phyloP scores from a whole-genome alignment of 371 early-diverging fungal genomes.

The Mucor saturninus region DNA sequence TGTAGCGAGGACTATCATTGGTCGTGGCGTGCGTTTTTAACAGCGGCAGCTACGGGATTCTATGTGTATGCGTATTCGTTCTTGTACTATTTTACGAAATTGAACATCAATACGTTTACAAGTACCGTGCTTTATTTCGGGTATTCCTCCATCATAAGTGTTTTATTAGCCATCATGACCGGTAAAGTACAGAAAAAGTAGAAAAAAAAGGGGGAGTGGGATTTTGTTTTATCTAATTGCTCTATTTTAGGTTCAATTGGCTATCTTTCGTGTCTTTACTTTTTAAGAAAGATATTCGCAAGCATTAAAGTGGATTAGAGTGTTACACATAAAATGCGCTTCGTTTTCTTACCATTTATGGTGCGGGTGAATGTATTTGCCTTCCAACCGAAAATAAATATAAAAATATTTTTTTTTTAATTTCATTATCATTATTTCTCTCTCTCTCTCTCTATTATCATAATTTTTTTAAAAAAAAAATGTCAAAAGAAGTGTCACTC shows the following conservation, averaged over 20 bases:
- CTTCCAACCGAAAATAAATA: background rate
- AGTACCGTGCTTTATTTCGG: constrained; percentile 92
- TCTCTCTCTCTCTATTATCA: background rate
- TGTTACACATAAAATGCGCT: background rate
- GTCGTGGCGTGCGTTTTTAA: constrained; percentile 95
- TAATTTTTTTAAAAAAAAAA: background rate
- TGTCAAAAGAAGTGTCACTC: constrained; percentile 21
- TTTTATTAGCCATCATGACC: constrained; percentile 66
- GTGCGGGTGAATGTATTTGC: constrained; percentile 1
- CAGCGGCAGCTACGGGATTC: constrained; percentile 84
- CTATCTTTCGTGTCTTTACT: constrained; percentile 74
- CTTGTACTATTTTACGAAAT: constrained; percentile 77
- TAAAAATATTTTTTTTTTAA: background rate
- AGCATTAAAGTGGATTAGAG: constrained; percentile 83
- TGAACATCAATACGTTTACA: constrained; percentile 75
- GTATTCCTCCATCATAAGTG: constrained; percentile 79
- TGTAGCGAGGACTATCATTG: constrained; percentile 94
- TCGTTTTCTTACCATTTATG: constrained; percentile 2
- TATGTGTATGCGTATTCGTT: constrained; percentile 89
- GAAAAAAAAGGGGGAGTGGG: background rate
- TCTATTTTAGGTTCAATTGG: constrained; percentile 65
- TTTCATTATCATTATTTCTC: background rate
- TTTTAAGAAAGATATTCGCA: constrained; percentile 82
- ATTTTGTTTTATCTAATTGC: background rate
- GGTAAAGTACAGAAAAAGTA: constrained; percentile 22